phyloP scores from a whole-genome alignment of 345 rosid species.

The Turritis glabra region DNA sequence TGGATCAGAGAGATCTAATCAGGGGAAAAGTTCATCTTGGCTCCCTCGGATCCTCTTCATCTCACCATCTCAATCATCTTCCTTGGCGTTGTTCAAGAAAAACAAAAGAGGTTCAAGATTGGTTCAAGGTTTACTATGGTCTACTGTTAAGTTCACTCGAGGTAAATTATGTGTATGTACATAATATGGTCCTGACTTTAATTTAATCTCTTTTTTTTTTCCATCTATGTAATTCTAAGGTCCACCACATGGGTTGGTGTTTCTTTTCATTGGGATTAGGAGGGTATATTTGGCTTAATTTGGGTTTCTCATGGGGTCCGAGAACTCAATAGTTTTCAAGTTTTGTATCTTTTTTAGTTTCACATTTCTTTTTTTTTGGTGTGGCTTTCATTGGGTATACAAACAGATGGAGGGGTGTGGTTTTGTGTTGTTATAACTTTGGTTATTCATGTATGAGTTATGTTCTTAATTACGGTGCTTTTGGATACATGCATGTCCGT shows the following conservation, averaged over 20 bases:
- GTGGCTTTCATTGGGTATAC: constrained; percentile 41
- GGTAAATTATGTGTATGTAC: constrained; percentile 37
- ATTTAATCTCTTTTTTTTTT: neutral
- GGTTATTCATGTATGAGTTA: constrained; percentile 35
- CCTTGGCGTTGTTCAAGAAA: constrained; percentile 38
- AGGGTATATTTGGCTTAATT: constrained; percentile 36
- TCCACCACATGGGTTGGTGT: constrained; percentile 40
- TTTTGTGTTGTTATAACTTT: constrained; percentile 33
- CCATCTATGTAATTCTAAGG: constrained; percentile 38
- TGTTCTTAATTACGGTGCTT: constrained; percentile 28
- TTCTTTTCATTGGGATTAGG: constrained; percentile 32
- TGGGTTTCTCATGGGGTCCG: constrained; percentile 35
- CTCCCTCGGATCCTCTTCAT: constrained; percentile 91
- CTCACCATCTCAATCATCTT: constrained; percentile 52
- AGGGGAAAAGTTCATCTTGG: constrained; percentile 37
- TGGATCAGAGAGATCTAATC: constrained; percentile 94
- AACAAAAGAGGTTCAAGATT: constrained; percentile 24
- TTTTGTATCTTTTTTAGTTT: constrained; percentile 26
- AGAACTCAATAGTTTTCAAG: constrained; percentile 29
- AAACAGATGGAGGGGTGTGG: constrained; percentile 29
- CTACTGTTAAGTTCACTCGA: constrained; percentile 29
- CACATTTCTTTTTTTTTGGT: constrained; percentile 22
- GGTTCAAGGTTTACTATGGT: constrained; percentile 34
- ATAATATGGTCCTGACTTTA: constrained; percentile 41
- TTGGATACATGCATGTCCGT: constrained; percentile 8